These are phyloP conservation scores for Lepiota subincarnata DNA, from an alignment of 768 basidiomycete genomes.

Conservation along the genomic window DNA sequence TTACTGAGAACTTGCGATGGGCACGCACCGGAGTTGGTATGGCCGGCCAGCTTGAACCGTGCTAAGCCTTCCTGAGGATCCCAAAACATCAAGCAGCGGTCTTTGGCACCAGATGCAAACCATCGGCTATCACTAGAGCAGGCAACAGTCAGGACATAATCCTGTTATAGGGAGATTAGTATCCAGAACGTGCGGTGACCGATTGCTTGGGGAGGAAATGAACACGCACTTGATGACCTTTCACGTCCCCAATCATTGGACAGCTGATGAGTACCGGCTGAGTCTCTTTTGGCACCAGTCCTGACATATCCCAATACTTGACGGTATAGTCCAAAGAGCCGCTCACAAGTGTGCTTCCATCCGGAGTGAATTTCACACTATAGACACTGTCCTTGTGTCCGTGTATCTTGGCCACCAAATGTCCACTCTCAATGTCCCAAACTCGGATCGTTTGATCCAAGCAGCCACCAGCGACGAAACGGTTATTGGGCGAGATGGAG, in stretches of 20 bases:
- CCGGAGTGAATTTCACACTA: constrained; percentile 88
- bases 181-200: too few species aligned
- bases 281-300: constrained; percentile 34
- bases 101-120: constrained; percentile 94
- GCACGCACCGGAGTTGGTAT: constrained; percentile 50
- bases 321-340: constrained; percentile 89
- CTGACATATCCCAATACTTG: constrained; percentile 80
- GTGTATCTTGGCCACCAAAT: constrained; percentile 66
- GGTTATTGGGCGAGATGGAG: constrained; percentile 72
- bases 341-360: constrained; percentile 85
- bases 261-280: background rate
- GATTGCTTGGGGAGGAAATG: constrained; percentile 29
- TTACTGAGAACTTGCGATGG: background rate
- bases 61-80: constrained; percentile 71
- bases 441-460: constrained; percentile 77
- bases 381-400: constrained; percentile 87
- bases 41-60: constrained; percentile 89
- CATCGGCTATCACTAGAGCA: constrained; percentile 90
- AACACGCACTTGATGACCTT: constrained; percentile 84
- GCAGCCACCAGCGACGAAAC: constrained; percentile 60
- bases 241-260: constrained; percentile 10
- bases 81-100: constrained; percentile 95
- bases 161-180: constrained; percentile 28
- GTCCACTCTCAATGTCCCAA: constrained; percentile 69
- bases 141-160: constrained; percentile 53